Evolutionary conservation across 192 early-diverging fungal genomes (phyloP), one percentile per base, ranked within the genome.

Genomic region (Linderina pennispora): DNA sequence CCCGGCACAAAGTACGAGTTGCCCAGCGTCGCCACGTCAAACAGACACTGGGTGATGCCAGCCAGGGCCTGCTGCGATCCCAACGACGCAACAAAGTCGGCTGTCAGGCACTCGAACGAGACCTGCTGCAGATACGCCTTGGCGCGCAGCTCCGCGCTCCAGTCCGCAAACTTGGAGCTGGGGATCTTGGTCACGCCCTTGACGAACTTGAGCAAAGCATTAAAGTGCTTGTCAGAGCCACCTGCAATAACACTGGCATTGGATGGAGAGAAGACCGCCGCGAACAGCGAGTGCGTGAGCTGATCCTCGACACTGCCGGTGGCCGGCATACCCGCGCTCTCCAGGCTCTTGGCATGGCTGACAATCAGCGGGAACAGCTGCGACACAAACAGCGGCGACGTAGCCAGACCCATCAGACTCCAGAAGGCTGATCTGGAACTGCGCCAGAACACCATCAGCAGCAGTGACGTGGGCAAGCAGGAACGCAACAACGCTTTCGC

Each of bases 401-500:
- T 21, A 1, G 45, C 44, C 15, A 34, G 37, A 18, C 40, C 36
- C 43, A 71, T 36, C 9, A 42, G 55, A 0, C 10, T n/a, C 34
- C 15, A 71, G 48, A 28, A 71, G 32, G 3, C 51, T 41, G 7
- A 33, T 31, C 32, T 67, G 62, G 39, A 83, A 62, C n/a, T 56
- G 50, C n/a, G 59, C 50, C 33, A 52, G 53, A 15, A 55, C 36
- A 8, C 45, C 46, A 10, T 66, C 69, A 13, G 76, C 50, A 0
- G 73, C 74, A 18, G 65, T 58, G 8, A 80, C 58, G 32, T 83
- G 80, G 11, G 76, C 76, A 10, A 85, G 56, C 18, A 83, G 42
- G 50, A 77, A 80, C 4, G 74, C 51, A 13, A 71, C 36, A 17
- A 77, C 48, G 18, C 58, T 53, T 0, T 45, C 54, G 28, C 77